phyloP scores from a whole-genome alignment of 1,139 yeast genomes.

The Nematodospora anomalae region DNA sequence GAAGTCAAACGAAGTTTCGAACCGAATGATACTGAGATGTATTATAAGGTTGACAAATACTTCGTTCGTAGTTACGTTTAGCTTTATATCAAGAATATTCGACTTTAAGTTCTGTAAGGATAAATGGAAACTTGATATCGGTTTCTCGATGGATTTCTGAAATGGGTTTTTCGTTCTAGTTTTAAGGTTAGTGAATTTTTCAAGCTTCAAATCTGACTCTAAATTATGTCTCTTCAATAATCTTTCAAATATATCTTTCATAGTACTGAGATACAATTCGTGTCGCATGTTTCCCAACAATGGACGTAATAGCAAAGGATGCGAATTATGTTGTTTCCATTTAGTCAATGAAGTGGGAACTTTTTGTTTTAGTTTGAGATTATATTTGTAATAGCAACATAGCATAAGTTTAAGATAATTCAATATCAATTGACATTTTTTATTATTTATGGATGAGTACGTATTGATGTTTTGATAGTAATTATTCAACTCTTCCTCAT shows the following conservation, averaged over 20 bases:
- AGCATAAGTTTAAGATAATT: constrained; percentile 58
- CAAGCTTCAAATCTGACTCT: constrained; percentile 20
- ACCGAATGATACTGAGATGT: constrained; percentile 33
- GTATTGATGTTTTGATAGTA: constrained; percentile 32
- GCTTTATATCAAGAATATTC: constrained; percentile 25
- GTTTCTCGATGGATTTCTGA: constrained; percentile 40
- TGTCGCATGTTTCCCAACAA: constrained; percentile 70
- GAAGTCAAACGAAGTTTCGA: constrained; percentile 30
- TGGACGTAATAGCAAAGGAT: constrained; percentile 60
- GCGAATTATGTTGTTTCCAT: constrained; percentile 50
- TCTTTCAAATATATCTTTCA: constrained; percentile 44
- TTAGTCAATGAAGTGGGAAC: constrained; percentile 51
- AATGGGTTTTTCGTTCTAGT: constrained; percentile 31
- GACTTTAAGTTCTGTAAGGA: constrained; percentile 15
- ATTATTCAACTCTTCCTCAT: constrained; percentile 38
- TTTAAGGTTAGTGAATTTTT: constrained; percentile 25
- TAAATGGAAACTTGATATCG: constrained; percentile 29
- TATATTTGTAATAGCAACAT: constrained; percentile 57
- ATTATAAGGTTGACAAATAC: constrained; percentile 41
- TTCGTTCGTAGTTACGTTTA: constrained; percentile 42
- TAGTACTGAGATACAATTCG: constrained; percentile 47
- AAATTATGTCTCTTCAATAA: constrained; percentile 20
- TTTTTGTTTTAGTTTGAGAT: constrained; percentile 46
- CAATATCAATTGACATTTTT: constrained; percentile 54
- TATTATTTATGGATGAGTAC: constrained; percentile 34